A percentile compares a stretch with the other conserved stretches of the same genome.
Conservation (phyloP, 2,329 filamentous ascomycete species). For the Rugonectria rugulosa region DNA sequence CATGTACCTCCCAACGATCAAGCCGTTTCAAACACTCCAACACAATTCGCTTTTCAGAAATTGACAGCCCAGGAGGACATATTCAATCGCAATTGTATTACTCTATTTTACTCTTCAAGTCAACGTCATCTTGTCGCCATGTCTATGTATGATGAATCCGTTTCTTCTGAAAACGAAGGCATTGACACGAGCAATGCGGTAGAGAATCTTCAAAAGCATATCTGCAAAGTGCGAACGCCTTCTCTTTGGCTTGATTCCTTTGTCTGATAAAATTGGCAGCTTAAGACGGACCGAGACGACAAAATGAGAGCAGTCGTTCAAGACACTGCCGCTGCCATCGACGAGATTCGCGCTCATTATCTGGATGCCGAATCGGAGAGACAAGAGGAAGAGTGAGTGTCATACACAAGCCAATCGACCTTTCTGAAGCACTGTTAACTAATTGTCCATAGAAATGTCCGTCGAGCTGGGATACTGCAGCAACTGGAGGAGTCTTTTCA, state of each 20-base stretch:
- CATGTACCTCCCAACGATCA: no score
- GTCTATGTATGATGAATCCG: conserved; percentile 24
- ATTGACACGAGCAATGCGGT: conserved; percentile 33
- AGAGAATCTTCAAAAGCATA: conserved; percentile 38
- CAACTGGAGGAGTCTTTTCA: conserved; percentile 33
- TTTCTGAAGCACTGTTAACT: not conserved
- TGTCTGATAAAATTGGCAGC: conserved; percentile 28
- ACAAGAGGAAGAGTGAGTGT: conserved; percentile 34
- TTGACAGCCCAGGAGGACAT: no score
- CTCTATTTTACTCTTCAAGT: no score
- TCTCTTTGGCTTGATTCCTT: not conserved
- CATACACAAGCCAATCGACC: not conserved
- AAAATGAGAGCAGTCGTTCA: conserved; percentile 33
- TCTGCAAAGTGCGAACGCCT: conserved; percentile 32
- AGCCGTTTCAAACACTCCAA: no score
- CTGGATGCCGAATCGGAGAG: conserved; percentile 32
- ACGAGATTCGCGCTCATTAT: conserved; percentile 33
- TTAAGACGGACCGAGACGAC: conserved; percentile 42
- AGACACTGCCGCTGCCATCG: conserved; percentile 36
- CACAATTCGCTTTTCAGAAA: no score
- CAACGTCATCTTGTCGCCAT: conserved; percentile 10
- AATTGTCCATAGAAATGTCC: conserved; percentile 23
- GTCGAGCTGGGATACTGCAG: conserved; percentile 24
- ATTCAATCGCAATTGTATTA: no score
- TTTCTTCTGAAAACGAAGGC: conserved; percentile 28